Evolutionary conservation across 495 filamentous ascomycete species (phyloP), one percentile per base, ranked within the genome.

Genomic region (Tricharina praecox): DNA sequence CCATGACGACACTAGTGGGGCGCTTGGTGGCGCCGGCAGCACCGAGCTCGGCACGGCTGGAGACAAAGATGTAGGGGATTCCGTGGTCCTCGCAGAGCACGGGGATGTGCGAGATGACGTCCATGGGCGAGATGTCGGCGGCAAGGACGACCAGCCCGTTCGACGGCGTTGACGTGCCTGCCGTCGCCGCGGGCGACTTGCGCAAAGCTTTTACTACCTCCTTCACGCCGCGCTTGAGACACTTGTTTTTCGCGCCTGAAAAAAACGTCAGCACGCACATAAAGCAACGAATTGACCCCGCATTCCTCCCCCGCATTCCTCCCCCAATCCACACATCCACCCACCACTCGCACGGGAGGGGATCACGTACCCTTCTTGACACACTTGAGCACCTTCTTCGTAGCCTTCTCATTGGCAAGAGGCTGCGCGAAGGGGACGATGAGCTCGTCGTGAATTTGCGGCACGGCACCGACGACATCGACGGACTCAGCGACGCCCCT

Each of bases 191-290:
- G 47, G 83, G 72, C 3, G 81, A 82, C 68, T 94, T 93, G 65
- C 87, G 82, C 56, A 99, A 79, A 18, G 85, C 75, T 70, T 99
- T 99, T 68, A 94, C 84, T 62, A 90, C 85, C 68, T 99, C 90
- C 68, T 96, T 96, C 34, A 96, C 88, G 66, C 90, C 90, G 59
- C 92, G 87, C 67, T 88, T 85, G 65, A 99, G 80, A 49, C 81
- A 77, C 68, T 86, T 90, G 68, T 82, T 74, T 67, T 92, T 93
- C 50, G 85, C 83, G 43, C 85, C 88, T 96, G 62, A 37, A 53
- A 11, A 21, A 30, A 15, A 19, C 21, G 32, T 51, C 24, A 51
- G 42, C 33, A 26, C 21, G 23, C 3, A 13, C 25, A 25, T 23
- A 34, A 25, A 20, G n/a, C n/a, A n/a, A n/a, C n/a, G n/a, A n/a